A percentile compares a stretch with the other conserved stretches of the same genome.
phyloP scores from a whole-genome alignment of 1,139 yeast genomes.

The Spencermartinsiella ligniputridi region DNA sequence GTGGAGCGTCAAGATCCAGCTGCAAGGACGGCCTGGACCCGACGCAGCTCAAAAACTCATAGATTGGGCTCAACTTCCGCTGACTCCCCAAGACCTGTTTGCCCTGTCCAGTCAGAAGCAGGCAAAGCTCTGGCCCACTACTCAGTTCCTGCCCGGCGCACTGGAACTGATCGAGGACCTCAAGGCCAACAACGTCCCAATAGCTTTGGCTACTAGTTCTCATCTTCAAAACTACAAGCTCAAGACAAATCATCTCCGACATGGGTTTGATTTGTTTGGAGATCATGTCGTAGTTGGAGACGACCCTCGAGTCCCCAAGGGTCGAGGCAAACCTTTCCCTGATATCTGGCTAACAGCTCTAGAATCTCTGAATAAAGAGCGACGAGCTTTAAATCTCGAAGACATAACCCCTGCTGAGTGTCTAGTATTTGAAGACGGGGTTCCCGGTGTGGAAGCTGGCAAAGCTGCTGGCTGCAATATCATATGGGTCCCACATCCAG shows the following conservation, averaged over 20 bases:
- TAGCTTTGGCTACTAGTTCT: slow-evolving; percentile 93
- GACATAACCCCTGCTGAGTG: slow-evolving; percentile 70
- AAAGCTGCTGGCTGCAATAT: slow-evolving; percentile 79
- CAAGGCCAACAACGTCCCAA: slow-evolving; percentile 50
- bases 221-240: slow-evolving; percentile 51
- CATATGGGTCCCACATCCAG: slow-evolving; percentile 86
- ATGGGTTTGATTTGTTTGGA: slow-evolving; percentile 60
- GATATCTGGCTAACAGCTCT: slow-evolving; percentile 88
- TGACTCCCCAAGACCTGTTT: slow-evolving; percentile 59
- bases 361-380: slow-evolving; percentile 52
- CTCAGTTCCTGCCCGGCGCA: slow-evolving; percentile 81
- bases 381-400: slow-evolving; percentile 34
- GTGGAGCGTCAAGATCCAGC: slow-evolving; percentile 81
- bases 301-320: slow-evolving; percentile 72
- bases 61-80: slow-evolving; percentile 61
- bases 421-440: slow-evolving; percentile 88
- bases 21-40: slow-evolving; percentile 90
- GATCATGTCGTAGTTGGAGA: slow-evolving; percentile 81
- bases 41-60: slow-evolving; percentile 59
- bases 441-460: slow-evolving; percentile 85
- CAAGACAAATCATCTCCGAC: slow-evolving; percentile 65
- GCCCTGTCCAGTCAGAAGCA: slow-evolving; percentile 53
- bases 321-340: slow-evolving; percentile 89
- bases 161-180: slow-evolving; percentile 56
- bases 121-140: slow-evolving; percentile 53